A percentile compares a stretch with the other conserved stretches of the same genome.
Conservation (phyloP, 1,284 basidiomycete species). For the Sphaerobolus stellatus region DNA sequence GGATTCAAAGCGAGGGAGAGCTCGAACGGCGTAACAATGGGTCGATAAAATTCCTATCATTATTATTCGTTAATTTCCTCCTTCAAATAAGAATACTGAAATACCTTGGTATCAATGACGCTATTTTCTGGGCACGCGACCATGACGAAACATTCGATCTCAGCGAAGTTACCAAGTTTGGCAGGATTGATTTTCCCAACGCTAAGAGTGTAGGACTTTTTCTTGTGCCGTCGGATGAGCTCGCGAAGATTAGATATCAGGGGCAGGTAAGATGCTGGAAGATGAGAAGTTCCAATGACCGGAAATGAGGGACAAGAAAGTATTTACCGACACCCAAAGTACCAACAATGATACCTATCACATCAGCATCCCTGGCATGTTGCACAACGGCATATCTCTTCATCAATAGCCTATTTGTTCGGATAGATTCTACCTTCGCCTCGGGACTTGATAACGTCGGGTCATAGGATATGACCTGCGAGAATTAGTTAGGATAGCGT, state of each 20-base stretch:
- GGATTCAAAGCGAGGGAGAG: conserved; percentile 77
- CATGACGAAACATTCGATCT: conserved; percentile 95
- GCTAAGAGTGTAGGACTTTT: conserved; percentile 93
- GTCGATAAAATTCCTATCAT: conserved; percentile 78
- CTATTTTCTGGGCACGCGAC: conserved; percentile 95
- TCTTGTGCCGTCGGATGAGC: conserved; percentile 62
- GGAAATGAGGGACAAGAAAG: conserved; percentile 13
- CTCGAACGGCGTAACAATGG: conserved; percentile 95
- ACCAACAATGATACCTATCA: conserved; percentile 93
- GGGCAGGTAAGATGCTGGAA: conserved; percentile 74
- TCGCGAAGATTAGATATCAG: conserved; percentile 75
- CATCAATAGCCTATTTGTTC: conserved; percentile 86
- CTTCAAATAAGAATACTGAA: conserved; percentile 2
- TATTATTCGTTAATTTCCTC: too few relatives aligned
- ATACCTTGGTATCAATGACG: conserved; percentile 78
- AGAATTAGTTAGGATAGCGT: conserved; percentile 16
- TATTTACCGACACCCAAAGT: conserved; percentile 85
- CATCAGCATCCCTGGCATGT: conserved; percentile 87
- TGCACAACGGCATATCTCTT: conserved; percentile 87
- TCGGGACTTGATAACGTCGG: conserved; percentile 44
- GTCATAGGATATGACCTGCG: conserved; percentile 76
- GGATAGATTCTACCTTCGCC: conserved; percentile 57
- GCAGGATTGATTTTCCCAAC: conserved; percentile 96
- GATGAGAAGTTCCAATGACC: not conserved
- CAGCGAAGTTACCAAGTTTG: conserved; percentile 94